Conservation (phyloP, 345 rosid species). For the Geranium rotundifolium region DNA sequence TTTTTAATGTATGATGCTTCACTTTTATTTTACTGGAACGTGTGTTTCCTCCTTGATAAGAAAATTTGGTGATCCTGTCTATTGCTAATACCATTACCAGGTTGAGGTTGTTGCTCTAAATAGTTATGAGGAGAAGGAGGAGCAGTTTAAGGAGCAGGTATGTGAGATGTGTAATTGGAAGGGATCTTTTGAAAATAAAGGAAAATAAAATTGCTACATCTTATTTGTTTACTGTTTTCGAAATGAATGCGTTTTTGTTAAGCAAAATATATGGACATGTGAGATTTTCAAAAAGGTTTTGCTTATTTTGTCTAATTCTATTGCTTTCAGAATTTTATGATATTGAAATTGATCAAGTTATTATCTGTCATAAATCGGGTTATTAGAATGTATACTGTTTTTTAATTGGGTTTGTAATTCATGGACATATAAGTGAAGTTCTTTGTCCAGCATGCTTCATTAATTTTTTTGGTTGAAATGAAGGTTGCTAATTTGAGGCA, state of each 20-base stretch:
- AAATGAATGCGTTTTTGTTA: too few species aligned
- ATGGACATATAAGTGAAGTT: background rate
- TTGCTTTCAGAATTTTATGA: background rate
- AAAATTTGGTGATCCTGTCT: conserved; percentile 3
- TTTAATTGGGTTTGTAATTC: background rate
- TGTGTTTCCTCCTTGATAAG: background rate
- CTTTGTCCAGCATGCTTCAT: background rate
- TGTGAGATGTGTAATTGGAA: background rate
- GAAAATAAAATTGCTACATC: too few species aligned
- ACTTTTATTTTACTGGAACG: background rate
- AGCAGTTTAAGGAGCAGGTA: conserved; percentile 95
- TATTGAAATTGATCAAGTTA: too few species aligned
- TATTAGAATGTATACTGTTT: too few species aligned
- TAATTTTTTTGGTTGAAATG: conserved; percentile 14
- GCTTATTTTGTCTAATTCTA: background rate
- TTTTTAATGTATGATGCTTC: conserved; percentile 64
- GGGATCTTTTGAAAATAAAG: too few species aligned
- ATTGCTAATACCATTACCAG: conserved; percentile 27
- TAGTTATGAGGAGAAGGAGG: conserved; percentile 97
- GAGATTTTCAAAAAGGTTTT: background rate
- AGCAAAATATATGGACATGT: background rate
- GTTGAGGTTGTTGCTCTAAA: conserved; percentile 96
- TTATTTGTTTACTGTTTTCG: too few species aligned
- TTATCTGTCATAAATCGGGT: too few species aligned
- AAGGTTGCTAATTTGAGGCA: conserved; percentile 87